Evolutionary conservation across 23 red algal species (phyloP).

Genomic region (Cyanidioschyzon merolae): DNA sequence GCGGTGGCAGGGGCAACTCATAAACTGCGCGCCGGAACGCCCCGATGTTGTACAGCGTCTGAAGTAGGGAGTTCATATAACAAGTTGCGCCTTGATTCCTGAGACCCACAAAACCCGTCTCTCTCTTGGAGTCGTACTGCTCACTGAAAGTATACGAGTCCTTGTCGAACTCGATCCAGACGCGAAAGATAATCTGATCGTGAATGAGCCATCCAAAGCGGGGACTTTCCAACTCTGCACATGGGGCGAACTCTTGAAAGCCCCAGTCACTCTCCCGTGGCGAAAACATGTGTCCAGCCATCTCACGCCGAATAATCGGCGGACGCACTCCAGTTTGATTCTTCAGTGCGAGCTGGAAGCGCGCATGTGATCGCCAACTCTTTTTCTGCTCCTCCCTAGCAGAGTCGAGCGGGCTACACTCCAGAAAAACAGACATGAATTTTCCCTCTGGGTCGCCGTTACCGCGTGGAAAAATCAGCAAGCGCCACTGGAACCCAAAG

Average conservation of each 20-base stretch:
- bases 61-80: conserved; percentile 97
- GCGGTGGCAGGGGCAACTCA: conserved; percentile 61
- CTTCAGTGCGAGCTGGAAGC: neutral
- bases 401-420: neutral
- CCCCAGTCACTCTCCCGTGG: conserved; percentile 82
- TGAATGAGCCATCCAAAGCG: conserved; percentile 19
- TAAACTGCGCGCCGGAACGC: conserved; percentile 96
- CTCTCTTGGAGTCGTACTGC: conserved; percentile 55
- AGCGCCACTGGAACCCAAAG: conserved; percentile 71
- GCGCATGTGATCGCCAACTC: conserved; percentile 14
- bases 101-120: conserved; percentile 90
- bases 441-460: conserved; percentile 29
- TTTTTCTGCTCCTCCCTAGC: neutral
- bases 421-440: conserved; percentile 16
- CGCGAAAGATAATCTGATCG: neutral
- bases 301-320: conserved; percentile 1
- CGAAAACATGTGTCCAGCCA: conserved; percentile 60
- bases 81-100: conserved; percentile 99
- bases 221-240: conserved; percentile 9
- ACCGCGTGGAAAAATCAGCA: conserved; percentile 86
- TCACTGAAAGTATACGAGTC: conserved; percentile 17
- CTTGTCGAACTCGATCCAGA: conserved; percentile 13
- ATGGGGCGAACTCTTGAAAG: conserved; percentile 73
- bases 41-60: conserved; percentile 84
- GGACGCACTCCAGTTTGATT: conserved; percentile 5